phyloP scores from a whole-genome alignment of 192 early-diverging fungal species.

The Podila clonocystis region DNA sequence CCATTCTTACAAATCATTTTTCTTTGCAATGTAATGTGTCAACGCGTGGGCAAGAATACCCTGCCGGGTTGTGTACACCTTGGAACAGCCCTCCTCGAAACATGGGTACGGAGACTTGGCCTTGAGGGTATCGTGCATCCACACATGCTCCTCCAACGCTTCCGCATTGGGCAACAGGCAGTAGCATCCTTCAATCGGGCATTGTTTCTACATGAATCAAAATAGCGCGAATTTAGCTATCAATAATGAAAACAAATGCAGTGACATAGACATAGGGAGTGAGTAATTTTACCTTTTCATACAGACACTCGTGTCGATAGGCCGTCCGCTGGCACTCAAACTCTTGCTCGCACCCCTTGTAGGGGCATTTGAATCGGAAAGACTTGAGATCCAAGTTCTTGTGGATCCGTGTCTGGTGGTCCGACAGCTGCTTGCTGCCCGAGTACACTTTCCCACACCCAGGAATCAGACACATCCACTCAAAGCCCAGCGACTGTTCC shows the following conservation, averaged over 20 bases:
- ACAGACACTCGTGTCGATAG: conserved; percentile 6
- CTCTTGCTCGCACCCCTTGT: background rate
- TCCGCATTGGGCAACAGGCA: background rate
- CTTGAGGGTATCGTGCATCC: conserved; percentile 13
- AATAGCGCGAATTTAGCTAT: background rate
- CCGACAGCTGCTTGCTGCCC: conserved; percentile 9
- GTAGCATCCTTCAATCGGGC: conserved; percentile 5
- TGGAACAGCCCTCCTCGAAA: conserved; percentile 12
- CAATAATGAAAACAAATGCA: background rate
- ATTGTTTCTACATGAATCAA: background rate
- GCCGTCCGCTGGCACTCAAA: conserved; percentile 5
- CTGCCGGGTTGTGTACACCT: background rate
- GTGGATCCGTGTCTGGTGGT: conserved; percentile 10
- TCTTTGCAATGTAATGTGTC: conserved; percentile 5
- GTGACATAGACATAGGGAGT: too few species aligned
- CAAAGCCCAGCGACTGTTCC: conserved; percentile 10
- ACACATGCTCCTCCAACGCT: conserved; percentile 7
- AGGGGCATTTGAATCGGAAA: background rate
- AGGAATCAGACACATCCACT: conserved; percentile 6
- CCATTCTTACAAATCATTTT: background rate
- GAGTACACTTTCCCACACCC: conserved; percentile 2
- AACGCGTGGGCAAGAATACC: conserved; percentile 6
- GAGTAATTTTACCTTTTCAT: background rate
- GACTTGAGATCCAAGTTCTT: background rate
- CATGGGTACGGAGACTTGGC: conserved; percentile 6